Percentiles rank a stretch among this genome's conserved stretches.
Conservation (phyloP, 2,329 filamentous ascomycete species). For the Neofusicoccum kwambonambiense region DNA sequence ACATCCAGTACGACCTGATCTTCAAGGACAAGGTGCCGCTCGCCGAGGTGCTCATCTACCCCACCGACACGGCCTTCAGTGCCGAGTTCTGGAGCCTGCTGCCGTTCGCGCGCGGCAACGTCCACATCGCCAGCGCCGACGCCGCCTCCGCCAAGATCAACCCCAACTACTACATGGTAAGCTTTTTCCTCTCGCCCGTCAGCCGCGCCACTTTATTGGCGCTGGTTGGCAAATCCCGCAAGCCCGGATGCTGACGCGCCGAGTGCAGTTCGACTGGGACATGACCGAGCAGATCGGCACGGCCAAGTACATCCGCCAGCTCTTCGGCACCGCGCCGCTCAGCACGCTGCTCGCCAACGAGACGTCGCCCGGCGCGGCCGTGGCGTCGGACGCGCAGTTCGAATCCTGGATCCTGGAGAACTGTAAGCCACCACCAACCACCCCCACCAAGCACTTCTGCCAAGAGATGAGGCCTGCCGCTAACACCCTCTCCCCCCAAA, state of each 20-base stretch:
- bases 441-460: neutral
- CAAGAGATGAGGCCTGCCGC: no score
- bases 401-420: constrained; percentile 25
- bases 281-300: constrained; percentile 33
- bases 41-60: constrained; percentile 47
- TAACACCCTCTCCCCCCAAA: no score
- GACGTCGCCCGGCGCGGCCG: constrained; percentile 24
- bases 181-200: constrained; percentile 27
- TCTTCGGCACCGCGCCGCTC: constrained; percentile 30
- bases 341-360: constrained; percentile 25
- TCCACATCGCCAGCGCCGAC: constrained; percentile 31
- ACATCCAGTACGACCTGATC: constrained; percentile 21
- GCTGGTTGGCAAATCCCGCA: constrained; percentile 21
- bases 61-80: constrained; percentile 30
- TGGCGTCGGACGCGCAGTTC: constrained; percentile 25
- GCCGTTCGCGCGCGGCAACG: constrained; percentile 35
- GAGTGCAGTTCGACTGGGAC: constrained; percentile 38
- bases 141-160: constrained; percentile 36
- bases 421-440: neutral
- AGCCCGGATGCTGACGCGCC: neutral
- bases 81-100: constrained; percentile 41
- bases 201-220: constrained; percentile 32
- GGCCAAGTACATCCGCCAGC: constrained; percentile 32
- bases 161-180: constrained; percentile 41
- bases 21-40: constrained; percentile 37